Evolutionary conservation across 768 basidiomycete species (phyloP).

Genomic region (Cystobasidium onofrii): DNA sequence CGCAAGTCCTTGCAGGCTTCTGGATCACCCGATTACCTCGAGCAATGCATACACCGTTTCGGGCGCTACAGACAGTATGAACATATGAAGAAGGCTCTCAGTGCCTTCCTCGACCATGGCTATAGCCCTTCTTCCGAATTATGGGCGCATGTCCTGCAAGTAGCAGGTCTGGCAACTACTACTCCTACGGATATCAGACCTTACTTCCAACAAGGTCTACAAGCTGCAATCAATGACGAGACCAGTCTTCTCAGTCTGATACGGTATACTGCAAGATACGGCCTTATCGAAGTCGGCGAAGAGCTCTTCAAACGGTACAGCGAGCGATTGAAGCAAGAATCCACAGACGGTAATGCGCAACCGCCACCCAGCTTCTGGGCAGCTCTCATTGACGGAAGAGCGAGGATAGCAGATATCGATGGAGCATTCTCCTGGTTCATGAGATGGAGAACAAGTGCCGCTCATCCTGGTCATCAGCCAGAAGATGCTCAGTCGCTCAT

Average conservation of each 20-base stretch:
- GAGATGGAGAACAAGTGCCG: slow-evolving; percentile 6
- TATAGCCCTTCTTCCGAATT: neutral
- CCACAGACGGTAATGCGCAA: neutral
- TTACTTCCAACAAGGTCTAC: neutral
- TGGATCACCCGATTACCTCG: neutral
- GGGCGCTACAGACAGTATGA: neutral
- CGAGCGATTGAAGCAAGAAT: slow-evolving; percentile 4
- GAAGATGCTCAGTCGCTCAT: neutral
- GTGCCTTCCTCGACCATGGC: slow-evolving; percentile 3
- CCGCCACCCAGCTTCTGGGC: neutral
- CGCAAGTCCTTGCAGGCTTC: neutral
- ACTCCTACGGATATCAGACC: neutral
- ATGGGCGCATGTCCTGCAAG: neutral
- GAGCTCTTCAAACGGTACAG: slow-evolving; percentile 11
- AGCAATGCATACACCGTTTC: neutral
- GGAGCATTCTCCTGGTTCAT: neutral
- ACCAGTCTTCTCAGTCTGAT: neutral
- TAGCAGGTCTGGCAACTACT: neutral
- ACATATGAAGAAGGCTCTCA: slow-evolving; percentile 11
- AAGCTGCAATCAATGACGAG: slow-evolving; percentile 6
- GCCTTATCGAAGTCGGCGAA: neutral
- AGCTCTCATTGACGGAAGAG: neutral
- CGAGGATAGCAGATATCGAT: neutral
- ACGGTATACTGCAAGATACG: neutral
- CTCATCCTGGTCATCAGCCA: neutral